Percentiles rank a stretch among this genome's conserved stretches.
phyloP scores from a whole-genome alignment of 2,329 filamentous ascomycete genomes.

The Seiridium cupressi region DNA sequence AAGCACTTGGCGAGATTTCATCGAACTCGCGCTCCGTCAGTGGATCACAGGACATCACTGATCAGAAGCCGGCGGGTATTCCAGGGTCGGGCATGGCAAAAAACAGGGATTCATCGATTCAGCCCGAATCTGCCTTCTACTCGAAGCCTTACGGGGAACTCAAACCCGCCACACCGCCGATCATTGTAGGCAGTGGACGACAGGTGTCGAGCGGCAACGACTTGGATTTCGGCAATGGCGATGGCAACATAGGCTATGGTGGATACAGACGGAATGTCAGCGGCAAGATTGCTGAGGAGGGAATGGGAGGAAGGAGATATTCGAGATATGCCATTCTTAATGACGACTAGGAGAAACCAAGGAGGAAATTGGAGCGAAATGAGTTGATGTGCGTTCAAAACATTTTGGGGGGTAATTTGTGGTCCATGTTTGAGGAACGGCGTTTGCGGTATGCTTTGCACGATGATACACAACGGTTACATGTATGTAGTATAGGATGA shows the following conservation, averaged over 20 bases:
- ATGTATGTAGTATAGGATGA: too few relatives aligned
- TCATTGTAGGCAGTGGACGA: conserved; percentile 47
- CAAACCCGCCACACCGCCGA: conserved; percentile 49
- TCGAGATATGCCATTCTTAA: conserved; percentile 26
- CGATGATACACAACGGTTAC: too few relatives aligned
- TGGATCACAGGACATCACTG: conserved; percentile 44
- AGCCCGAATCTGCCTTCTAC: conserved; percentile 46
- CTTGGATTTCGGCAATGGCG: conserved; percentile 32
- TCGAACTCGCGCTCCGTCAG: conserved; percentile 42
- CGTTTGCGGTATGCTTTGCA: too few relatives aligned
- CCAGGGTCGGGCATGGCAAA: conserved; percentile 10
- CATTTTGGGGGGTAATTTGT: too few relatives aligned
- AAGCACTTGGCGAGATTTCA: conserved; percentile 43
- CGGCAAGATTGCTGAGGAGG: conserved; percentile 73
- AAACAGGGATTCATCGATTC: conserved; percentile 44
- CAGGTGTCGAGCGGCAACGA: conserved; percentile 62
- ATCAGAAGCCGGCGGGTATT: conserved; percentile 26
- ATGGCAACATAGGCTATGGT: conserved; percentile 17
- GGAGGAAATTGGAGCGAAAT: too few relatives aligned
- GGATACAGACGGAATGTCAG: conserved; percentile 61
- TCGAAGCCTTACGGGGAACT: conserved; percentile 60
- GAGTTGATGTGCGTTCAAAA: too few relatives aligned
- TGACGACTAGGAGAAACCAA: conserved; percentile 9
- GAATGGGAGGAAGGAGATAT: conserved; percentile 41
- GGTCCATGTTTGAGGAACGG: too few relatives aligned